Evolutionary conservation across 495 filamentous ascomycete genomes (phyloP).

Genomic region (Margaritispora aquatica): DNA sequence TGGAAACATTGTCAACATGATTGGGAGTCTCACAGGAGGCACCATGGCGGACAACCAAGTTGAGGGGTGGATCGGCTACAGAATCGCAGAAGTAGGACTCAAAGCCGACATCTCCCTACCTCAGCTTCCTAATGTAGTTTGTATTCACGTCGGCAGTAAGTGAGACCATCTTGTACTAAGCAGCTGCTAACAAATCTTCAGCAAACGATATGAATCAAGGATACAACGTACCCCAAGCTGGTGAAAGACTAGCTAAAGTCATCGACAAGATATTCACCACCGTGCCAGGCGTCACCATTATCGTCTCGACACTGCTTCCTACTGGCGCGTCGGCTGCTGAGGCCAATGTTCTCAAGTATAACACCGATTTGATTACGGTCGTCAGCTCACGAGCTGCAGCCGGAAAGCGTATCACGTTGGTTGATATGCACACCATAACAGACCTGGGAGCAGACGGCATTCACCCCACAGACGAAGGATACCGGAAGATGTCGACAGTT

Average conservation of each 20-base stretch:
- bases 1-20: conserved; percentile 41
- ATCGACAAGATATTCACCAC: conserved; percentile 30
- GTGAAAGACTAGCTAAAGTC: conserved; percentile 28
- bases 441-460: conserved; percentile 31
- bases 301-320: conserved; percentile 43
- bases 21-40: conserved; percentile 38
- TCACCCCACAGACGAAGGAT: conserved; percentile 45
- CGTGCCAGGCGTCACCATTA: conserved; percentile 38
- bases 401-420: conserved; percentile 1
- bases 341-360: neutral
- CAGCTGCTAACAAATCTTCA: neutral
- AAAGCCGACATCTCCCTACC: conserved; percentile 27
- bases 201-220: conserved; percentile 23
- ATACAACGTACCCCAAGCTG: conserved; percentile 21
- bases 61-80: conserved; percentile 43
- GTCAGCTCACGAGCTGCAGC: neutral
- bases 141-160: conserved; percentile 45
- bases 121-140: conserved; percentile 41
- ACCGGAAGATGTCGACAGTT: conserved; percentile 46
- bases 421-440: conserved; percentile 21
- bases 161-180: conserved; percentile 29
- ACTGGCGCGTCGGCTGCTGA: conserved; percentile 28
- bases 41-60: conserved; percentile 46
- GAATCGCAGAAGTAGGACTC: conserved; percentile 37
- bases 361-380: neutral